Evolutionary conservation across 2,329 filamentous ascomycete species (phyloP), one percentile per base, ranked within the genome.

Genomic region (Calcarisporium arbuscula): DNA sequence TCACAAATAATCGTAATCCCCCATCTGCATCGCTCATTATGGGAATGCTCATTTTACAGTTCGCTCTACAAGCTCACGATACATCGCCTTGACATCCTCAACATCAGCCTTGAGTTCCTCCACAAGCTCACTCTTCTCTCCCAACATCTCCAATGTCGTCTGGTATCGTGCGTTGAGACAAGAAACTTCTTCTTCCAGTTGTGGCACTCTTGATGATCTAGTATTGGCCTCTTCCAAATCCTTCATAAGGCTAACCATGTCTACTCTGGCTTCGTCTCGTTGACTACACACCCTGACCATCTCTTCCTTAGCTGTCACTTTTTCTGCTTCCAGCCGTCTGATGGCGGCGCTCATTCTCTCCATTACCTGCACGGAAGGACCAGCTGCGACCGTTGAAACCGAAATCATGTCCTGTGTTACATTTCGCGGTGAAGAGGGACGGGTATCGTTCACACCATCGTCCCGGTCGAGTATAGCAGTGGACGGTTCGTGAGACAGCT

Each of bases 271-370:
- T 55, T 95, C 88, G 52, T 98, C 92, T 30, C 92, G 75, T 58
- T 98, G 92, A n/a, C 74, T 70, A 6, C 80, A 79, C 14, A 98
- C 74, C 7, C 90, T 72, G 0, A 74, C 69, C 44, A 95, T 70
- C 57, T 98, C 92, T 54, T 98, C 92, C 51, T 84, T 87, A 11
- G 82, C 80, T 2, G 82, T 84, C 2, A 92, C 85, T 54, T 94
- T 94, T 55, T 98, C 92, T 31, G 80, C 86, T 55, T 98, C 92
- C 0, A 98, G 69, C 6, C 90, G 78, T 8, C 92, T 83, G 28
- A 98, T 89, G 0, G 88, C 86, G 4, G 89, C 86, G 52, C 85
- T 94, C 86, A 98, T 94, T 34, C 90, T 78, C 62, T 96, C 92
- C 12, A 98, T 89, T 1, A 98, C 75, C 60, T 96, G 90, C 2